A percentile compares a stretch with the other conserved stretches of the same genome.
These are phyloP conservation scores for Magnolia changhungtana DNA, from an alignment of 164 flowering plant genomes.

Conservation along the genomic window DNA sequence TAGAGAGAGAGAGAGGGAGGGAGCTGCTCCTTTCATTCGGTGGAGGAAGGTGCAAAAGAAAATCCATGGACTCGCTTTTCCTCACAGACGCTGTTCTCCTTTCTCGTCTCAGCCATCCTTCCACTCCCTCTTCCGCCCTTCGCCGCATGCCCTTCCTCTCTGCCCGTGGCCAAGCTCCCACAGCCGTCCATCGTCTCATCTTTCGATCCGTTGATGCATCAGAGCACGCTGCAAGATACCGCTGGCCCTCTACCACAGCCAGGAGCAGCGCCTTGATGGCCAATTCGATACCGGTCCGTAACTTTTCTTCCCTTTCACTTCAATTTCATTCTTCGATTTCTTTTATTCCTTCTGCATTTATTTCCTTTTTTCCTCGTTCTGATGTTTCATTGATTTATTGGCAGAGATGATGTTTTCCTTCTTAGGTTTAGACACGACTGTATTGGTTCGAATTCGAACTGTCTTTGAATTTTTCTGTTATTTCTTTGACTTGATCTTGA, in stretches of 20 bases:
- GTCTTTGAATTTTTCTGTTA: background rate
- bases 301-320: background rate
- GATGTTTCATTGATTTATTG: background rate
- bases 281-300: constrained; percentile 33
- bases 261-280: constrained; percentile 28
- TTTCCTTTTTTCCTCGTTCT: background rate
- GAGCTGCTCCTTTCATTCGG: background rate
- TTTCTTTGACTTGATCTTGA: background rate
- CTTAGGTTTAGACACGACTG: background rate
- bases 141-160: constrained; percentile 17
- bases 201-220: background rate
- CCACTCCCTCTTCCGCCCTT: constrained; percentile 3
- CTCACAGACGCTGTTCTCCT: constrained; percentile 16
- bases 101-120: constrained; percentile 16
- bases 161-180: background rate
- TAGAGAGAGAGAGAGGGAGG: no score
- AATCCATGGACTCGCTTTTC: constrained; percentile 16
- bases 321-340: background rate
- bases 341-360: no score
- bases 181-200: background rate
- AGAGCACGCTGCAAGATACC: background rate
- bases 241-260: constrained; percentile 9
- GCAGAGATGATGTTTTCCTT: background rate
- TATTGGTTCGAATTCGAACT: background rate
- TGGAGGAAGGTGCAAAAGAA: background rate